Conservation (phyloP, 805 yeast species). For the Ascoidea asiatica region DNA sequence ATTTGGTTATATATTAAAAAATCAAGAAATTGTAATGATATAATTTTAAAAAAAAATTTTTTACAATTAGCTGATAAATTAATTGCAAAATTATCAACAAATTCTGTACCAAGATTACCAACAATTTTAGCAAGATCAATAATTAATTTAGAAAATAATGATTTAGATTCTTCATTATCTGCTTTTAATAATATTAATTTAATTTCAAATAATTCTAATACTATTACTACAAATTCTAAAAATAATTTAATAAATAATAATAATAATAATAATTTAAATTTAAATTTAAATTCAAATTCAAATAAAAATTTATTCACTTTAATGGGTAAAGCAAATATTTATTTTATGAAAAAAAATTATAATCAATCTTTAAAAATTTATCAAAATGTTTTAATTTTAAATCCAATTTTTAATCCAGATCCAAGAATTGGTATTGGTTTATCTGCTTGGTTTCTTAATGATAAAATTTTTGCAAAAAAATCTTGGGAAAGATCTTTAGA, state of each 20-base stretch:
- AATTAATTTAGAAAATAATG: slow-evolving; percentile 40
- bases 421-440: slow-evolving; percentile 91
- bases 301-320: slow-evolving; percentile 52
- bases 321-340: slow-evolving; percentile 72
- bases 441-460: slow-evolving; percentile 83
- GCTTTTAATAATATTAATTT: slow-evolving; percentile 52
- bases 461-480: slow-evolving; percentile 55
- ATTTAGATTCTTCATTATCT: slow-evolving; percentile 59
- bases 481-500: slow-evolving; percentile 78
- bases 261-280: no score
- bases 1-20: slow-evolving; percentile 61
- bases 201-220: no score
- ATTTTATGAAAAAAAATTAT: slow-evolving; percentile 61
- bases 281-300: no score
- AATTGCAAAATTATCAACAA: slow-evolving; percentile 31
- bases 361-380: slow-evolving; percentile 63
- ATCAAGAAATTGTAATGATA: slow-evolving; percentile 17
- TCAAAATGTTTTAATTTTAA: slow-evolving; percentile 66
- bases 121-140: slow-evolving; percentile 58
- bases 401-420: slow-evolving; percentile 77
- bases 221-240: no score
- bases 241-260: no score
- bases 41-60: slow-evolving; percentile 16
- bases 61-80: slow-evolving; percentile 28
- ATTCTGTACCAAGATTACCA: slow-evolving; percentile 31